phyloP scores from a whole-genome alignment of 2,329 filamentous ascomycete species.

The Clonostachys sp. region DNA sequence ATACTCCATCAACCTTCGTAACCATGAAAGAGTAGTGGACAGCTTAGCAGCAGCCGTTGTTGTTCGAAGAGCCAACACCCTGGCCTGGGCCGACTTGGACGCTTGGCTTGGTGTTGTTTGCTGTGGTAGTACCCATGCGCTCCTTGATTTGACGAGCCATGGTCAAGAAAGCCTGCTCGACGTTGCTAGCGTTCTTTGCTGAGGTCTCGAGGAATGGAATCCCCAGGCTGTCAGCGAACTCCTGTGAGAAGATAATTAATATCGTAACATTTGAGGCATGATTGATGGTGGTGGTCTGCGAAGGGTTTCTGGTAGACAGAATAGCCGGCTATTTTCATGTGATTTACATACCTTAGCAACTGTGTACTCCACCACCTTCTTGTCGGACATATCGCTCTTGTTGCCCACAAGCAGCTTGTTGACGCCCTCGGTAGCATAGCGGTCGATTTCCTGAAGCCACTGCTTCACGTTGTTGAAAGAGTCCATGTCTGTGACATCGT shows the following conservation, averaged over 20 bases:
- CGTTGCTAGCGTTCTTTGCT: constrained; percentile 98
- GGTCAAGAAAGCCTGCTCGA: constrained; percentile 99
- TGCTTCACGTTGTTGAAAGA: constrained; percentile 99
- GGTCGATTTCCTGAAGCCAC: constrained; percentile 99
- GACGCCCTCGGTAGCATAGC: constrained; percentile 97
- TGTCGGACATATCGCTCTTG: constrained; percentile 99
- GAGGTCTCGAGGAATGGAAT: constrained; percentile 99
- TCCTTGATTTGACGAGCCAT: constrained; percentile 99
- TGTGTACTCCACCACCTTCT: constrained; percentile 99
- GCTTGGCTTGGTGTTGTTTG: constrained; percentile 97
- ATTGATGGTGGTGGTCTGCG: neutral
- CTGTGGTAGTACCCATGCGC: constrained; percentile 93
- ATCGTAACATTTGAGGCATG: no score
- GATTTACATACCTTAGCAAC: constrained; percentile 80
- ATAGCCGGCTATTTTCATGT: neutral
- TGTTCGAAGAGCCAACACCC: constrained; percentile 83
- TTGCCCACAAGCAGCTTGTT: constrained; percentile 99
- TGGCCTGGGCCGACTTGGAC: constrained; percentile 94
- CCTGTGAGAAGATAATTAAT: constrained; percentile 52
- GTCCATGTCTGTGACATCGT: constrained; percentile 99
- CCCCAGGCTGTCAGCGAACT: constrained; percentile 97
- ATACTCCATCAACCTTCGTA: neutral
- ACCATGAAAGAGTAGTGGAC: neutral
- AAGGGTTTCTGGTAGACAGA: neutral
- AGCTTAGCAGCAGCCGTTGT: constrained; percentile 84